phyloP scores from a whole-genome alignment of 2,329 filamentous ascomycete species.

The Cordyceps javanica region DNA sequence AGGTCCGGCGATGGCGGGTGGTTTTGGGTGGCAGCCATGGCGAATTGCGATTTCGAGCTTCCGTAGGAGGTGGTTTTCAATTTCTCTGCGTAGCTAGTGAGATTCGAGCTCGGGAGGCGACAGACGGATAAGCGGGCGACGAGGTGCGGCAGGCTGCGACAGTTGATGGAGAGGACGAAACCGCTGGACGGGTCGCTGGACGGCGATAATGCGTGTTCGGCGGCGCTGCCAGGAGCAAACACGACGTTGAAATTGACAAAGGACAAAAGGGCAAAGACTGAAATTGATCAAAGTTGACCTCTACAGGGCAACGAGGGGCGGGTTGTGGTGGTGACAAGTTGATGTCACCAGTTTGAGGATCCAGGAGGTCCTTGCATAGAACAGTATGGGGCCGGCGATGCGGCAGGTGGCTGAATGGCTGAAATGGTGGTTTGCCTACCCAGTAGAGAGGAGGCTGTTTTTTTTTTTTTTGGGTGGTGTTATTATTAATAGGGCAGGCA shows the following conservation, averaged over 20 bases:
- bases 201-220: not conserved
- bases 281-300: not conserved
- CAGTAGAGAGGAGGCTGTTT: not conserved
- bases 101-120: not conserved
- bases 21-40: constrained; percentile 26
- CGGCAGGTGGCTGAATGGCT: not conserved
- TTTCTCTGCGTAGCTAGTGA: not conserved
- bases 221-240: not conserved
- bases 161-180: not conserved
- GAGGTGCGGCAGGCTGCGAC: not conserved
- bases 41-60: not conserved
- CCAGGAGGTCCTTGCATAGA: constrained; percentile 6
- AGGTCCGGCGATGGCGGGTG: constrained; percentile 60
- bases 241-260: not conserved
- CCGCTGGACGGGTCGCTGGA: not conserved
- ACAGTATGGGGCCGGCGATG: not conserved
- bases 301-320: constrained; percentile 1
- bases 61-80: not conserved
- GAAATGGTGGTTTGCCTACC: not conserved
- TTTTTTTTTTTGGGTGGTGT: too few relatives aligned
- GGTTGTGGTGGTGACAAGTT: not conserved
- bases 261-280: not conserved
- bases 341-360: constrained; percentile 4
- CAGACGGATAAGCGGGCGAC: not conserved
- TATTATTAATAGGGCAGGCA: too few relatives aligned